Base-by-base conservation (phyloP, 2,329 filamentous ascomycete genomes). In the Claviceps pazoutovae region DNA sequence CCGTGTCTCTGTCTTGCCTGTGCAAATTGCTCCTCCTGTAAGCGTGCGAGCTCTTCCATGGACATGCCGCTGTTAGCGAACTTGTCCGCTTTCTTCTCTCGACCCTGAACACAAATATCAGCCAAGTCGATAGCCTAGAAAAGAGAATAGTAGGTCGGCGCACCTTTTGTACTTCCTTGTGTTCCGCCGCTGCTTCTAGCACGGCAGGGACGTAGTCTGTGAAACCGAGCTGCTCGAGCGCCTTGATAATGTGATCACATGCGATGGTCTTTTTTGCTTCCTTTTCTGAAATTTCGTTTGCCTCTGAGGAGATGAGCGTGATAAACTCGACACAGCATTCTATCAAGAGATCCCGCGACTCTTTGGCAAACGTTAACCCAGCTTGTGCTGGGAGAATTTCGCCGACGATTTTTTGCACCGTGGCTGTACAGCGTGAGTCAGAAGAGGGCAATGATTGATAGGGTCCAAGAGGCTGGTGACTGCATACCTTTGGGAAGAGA, bases 261-360 rank as follows among this genome's bases (percentile, higher is more conserved):
- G 91, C 91, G 60, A 98, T 98, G 4, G 93, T 98, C 78, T 98
- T 98, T 74, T 98, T 98, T 48, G 90, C 88, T 64, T 98, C 93
- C 69, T 95, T 95, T 67, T 98, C 93, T 13, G 90, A 94, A 57
- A 98, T 98, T 62, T 98, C 93, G 69, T 98, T 98, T 56, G 93
- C 93, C 72, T 98, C 91, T 47, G 88, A 95, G n/a, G 90, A 96
- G 60, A 98, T 86, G 62, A 98, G 80, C 17, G 93, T 97, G 68
- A 98, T 96, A 68, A 98, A 98, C 68, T 98, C 93, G 62, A 98
- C 91, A 64, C 93, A 98, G 72, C 93, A 97, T 73, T 97, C 93
- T 62, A 98, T 98, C 50, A 98, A 76, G 2, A 97, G 76, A 64
- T 98, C 93, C 54, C 93, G 84, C 13, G 91, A 90, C 62, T 98